These are phyloP conservation scores for Cryptosporidium baileyi DNA, from an alignment of 169 alveolate species.

Conservation along the genomic window DNA sequence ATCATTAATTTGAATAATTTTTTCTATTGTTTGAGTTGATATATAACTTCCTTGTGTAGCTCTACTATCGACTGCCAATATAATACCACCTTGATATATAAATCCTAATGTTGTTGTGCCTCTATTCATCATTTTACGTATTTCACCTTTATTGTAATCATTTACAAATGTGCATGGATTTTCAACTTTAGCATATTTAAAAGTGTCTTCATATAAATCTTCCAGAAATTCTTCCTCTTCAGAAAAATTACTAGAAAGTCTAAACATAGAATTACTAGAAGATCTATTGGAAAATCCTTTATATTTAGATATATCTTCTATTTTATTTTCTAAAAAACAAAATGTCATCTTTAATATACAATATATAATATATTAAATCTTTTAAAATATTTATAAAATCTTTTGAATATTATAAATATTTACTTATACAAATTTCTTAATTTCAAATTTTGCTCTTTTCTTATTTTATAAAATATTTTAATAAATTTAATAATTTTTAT, in stretches of 20 bases:
- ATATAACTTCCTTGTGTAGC: constrained; percentile 98
- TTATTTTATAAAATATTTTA: too few relatives aligned
- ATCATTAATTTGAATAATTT: constrained; percentile 96
- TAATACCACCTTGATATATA: constrained; percentile 92
- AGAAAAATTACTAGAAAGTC: not conserved
- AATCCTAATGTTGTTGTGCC: constrained; percentile 99
- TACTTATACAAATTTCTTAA: too few relatives aligned
- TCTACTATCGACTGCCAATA: constrained; percentile 99
- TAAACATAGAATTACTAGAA: not conserved
- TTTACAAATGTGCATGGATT: constrained; percentile 37
- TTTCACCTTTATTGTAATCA: constrained; percentile 35
- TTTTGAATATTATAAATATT: too few relatives aligned
- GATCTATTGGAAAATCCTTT: not conserved
- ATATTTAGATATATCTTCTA: not conserved
- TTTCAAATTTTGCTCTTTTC: too few relatives aligned
- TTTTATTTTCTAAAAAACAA: not conserved
- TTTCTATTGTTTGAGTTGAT: constrained; percentile 93
- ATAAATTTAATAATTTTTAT: too few relatives aligned
- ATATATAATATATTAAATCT: not conserved
- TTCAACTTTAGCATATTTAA: constrained; percentile 12
- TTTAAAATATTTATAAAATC: too few relatives aligned
- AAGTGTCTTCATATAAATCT: constrained; percentile 1
- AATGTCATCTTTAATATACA: not conserved
- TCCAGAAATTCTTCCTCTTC: constrained; percentile 43
- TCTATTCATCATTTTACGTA: constrained; percentile 74